A percentile compares a stretch with the other conserved stretches of the same genome.
Evolutionary conservation across 2,329 filamentous ascomycete genomes (phyloP).

Genomic region (Colletotrichum spaethianum): DNA sequence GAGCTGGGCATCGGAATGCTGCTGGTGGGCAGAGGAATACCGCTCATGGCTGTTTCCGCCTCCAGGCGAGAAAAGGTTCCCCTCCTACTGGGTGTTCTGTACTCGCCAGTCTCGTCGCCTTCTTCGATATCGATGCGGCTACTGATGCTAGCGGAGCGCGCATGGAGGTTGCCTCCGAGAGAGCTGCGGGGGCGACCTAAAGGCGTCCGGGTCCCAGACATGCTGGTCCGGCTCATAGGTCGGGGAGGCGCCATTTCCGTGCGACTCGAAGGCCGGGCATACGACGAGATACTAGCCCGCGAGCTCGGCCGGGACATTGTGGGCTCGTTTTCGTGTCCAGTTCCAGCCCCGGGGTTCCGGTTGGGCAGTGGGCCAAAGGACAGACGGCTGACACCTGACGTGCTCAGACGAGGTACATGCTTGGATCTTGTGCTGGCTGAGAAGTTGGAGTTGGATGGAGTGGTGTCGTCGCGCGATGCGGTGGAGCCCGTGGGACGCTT

Average conservation of each 20-base stretch:
- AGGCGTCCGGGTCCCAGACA: slow-evolving; percentile 73
- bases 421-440: slow-evolving; percentile 57
- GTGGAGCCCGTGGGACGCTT: slow-evolving; percentile 76
- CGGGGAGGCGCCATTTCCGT: slow-evolving; percentile 69
- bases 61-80: slow-evolving; percentile 68
- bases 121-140: slow-evolving; percentile 64
- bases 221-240: slow-evolving; percentile 76
- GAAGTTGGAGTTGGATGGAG: slow-evolving; percentile 46
- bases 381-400: slow-evolving; percentile 73
- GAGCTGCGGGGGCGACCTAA: slow-evolving; percentile 80
- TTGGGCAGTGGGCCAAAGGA: slow-evolving; percentile 75
- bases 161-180: slow-evolving; percentile 63
- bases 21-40: slow-evolving; percentile 59
- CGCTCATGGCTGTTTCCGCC: slow-evolving; percentile 54
- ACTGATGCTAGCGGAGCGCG: slow-evolving; percentile 71
- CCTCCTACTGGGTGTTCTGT: slow-evolving; percentile 68
- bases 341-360: slow-evolving; percentile 59
- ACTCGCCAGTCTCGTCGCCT: slow-evolving; percentile 57
- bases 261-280: slow-evolving; percentile 68
- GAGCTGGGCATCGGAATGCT: slow-evolving; percentile 62
- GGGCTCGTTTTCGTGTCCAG: slow-evolving; percentile 54
- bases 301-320: slow-evolving; percentile 79
- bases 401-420: slow-evolving; percentile 72
- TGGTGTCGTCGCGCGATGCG: slow-evolving; percentile 65
- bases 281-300: slow-evolving; percentile 74